These are phyloP conservation scores for Cercospora zeina DNA, from an alignment of 2,329 filamentous ascomycete species.

Conservation along the genomic window DNA sequence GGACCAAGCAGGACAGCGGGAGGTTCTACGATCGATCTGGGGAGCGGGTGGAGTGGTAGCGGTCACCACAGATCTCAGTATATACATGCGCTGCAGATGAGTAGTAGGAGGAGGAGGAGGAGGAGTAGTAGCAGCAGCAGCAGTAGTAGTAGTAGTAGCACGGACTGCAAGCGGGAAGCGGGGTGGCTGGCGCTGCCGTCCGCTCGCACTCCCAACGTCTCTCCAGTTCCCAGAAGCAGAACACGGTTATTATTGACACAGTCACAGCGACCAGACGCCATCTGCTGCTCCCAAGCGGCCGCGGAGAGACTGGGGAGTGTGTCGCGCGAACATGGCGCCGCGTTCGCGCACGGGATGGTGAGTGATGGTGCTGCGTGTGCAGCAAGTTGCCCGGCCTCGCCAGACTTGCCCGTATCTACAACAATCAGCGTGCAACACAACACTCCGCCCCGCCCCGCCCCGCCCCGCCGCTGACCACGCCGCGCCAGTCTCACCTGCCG, in stretches of 20 bases:
- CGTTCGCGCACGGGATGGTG: constrained; percentile 41
- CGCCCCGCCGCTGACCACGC: background rate
- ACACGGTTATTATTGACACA: background rate
- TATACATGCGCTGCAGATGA: too few relatives aligned
- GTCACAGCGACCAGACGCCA: background rate
- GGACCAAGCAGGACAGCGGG: constrained; percentile 41
- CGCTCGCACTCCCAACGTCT: too few relatives aligned
- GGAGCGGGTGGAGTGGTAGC: constrained; percentile 46
- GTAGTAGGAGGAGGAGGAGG: too few relatives aligned
- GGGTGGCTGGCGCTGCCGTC: too few relatives aligned
- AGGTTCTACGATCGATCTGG: constrained; percentile 50
- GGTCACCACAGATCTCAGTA: too few relatives aligned
- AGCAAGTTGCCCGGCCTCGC: constrained; percentile 17
- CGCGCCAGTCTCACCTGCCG: constrained; percentile 14
- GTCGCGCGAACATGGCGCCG: constrained; percentile 32
- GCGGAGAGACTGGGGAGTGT: background rate
- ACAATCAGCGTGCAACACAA: too few relatives aligned
- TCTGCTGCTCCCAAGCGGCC: background rate
- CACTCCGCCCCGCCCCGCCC: background rate
- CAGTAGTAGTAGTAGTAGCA: too few relatives aligned
- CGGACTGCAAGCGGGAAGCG: too few relatives aligned
- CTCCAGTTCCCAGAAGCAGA: too few relatives aligned
- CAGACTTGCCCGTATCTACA: constrained; percentile 3
- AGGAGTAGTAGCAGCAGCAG: too few relatives aligned
- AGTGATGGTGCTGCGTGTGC: constrained; percentile 16